A percentile compares a stretch with the other conserved stretches of the same genome.
Conservation (phyloP, 345 rosid genomes). For the Stellera chamaejasme region DNA sequence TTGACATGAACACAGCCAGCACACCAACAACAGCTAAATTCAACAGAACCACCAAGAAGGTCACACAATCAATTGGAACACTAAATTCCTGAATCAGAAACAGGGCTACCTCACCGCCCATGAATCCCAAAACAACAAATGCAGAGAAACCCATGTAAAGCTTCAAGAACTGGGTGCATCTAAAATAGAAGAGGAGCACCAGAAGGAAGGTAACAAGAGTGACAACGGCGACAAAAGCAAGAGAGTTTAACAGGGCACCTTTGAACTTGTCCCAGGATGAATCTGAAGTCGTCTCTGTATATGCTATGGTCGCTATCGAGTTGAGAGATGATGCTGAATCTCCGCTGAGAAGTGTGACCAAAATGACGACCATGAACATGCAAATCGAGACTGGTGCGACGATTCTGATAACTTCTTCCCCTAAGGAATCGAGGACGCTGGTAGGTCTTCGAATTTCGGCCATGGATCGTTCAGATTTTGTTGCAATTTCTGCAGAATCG, state of each 20-base stretch:
- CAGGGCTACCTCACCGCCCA: slow-evolving; percentile 73
- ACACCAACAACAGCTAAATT: slow-evolving; percentile 86
- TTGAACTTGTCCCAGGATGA: slow-evolving; percentile 78
- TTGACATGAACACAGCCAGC: slow-evolving; percentile 81
- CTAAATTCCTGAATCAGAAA: slow-evolving; percentile 42
- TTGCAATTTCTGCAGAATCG: slow-evolving; percentile 12
- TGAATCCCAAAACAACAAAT: slow-evolving; percentile 62
- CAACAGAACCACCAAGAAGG: slow-evolving; percentile 48
- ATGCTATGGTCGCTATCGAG: slow-evolving; percentile 72
- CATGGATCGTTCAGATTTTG: slow-evolving; percentile 29
- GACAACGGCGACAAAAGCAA: slow-evolving; percentile 67
- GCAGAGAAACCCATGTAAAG: slow-evolving; percentile 83
- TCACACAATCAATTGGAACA: slow-evolving; percentile 56
- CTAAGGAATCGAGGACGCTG: slow-evolving; percentile 47
- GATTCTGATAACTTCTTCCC: slow-evolving; percentile 84
- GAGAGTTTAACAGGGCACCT: slow-evolving; percentile 78
- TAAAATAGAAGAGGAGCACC: slow-evolving; percentile 79
- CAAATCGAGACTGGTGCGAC: slow-evolving; percentile 82
- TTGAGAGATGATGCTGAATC: slow-evolving; percentile 42
- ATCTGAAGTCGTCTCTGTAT: slow-evolving; percentile 60
- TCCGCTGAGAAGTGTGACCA: slow-evolving; percentile 58
- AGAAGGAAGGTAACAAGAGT: slow-evolving; percentile 67
- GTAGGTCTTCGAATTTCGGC: slow-evolving; percentile 53
- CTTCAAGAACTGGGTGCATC: slow-evolving; percentile 69
- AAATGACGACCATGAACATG: slow-evolving; percentile 74